Percentiles rank a stretch among this genome's conserved stretches.
phyloP scores from a whole-genome alignment of 1,139 yeast species.

The Magnusiomyces fungicola region DNA sequence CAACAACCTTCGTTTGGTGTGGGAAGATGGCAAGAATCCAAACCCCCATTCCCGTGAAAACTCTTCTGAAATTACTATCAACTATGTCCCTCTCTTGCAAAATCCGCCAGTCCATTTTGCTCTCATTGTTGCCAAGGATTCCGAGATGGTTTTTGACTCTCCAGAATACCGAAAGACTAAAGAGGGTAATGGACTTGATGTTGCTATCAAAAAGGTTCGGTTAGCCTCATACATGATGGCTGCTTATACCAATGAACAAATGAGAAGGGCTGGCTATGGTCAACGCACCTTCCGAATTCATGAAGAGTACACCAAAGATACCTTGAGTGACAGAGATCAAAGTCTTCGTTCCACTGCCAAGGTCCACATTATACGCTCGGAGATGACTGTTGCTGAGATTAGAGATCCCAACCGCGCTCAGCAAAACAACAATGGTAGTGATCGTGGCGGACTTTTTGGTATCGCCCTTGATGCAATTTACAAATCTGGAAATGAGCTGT shows the following conservation, averaged over 20 bases:
- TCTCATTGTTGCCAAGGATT: constrained; percentile 68
- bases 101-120: constrained; percentile 81
- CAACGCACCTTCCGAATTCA: constrained; percentile 70
- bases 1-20: constrained; percentile 28
- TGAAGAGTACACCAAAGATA: constrained; percentile 54
- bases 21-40: constrained; percentile 19
- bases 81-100: constrained; percentile 52
- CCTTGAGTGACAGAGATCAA: constrained; percentile 42
- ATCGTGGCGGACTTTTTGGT: constrained; percentile 67
- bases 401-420: constrained; percentile 79
- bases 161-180: constrained; percentile 47
- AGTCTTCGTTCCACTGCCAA: constrained; percentile 57
- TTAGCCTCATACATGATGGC: constrained; percentile 88
- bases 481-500: constrained; percentile 45
- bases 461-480: constrained; percentile 70
- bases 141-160: constrained; percentile 65
- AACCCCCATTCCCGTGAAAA: constrained; percentile 5
- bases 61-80: constrained; percentile 30
- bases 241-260: constrained; percentile 88
- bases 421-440: constrained; percentile 65
- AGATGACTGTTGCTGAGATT: constrained; percentile 60
- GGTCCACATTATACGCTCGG: constrained; percentile 64
- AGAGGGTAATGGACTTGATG: constrained; percentile 59
- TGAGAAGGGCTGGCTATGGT: constrained; percentile 74
- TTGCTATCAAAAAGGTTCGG: constrained; percentile 72